These are phyloP conservation scores for Paramecium bursaria DNA, from an alignment of 73 alveolate genomes.

Conservation along the genomic window DNA sequence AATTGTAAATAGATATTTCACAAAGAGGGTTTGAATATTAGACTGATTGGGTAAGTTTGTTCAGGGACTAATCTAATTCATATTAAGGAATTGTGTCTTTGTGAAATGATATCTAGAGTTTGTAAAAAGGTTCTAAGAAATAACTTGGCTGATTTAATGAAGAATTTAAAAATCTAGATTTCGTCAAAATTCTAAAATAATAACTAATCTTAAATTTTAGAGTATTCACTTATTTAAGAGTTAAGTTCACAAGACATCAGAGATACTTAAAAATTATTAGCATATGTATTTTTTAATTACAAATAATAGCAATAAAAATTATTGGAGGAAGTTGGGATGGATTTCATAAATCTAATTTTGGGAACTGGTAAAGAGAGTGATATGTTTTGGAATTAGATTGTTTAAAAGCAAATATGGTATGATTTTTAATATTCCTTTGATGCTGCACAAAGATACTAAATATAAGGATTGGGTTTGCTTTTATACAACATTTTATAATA, in stretches of 20 bases:
- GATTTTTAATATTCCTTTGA: slow-evolving; percentile 21
- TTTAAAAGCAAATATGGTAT: slow-evolving; percentile 32
- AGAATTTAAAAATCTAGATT: slow-evolving; percentile 4
- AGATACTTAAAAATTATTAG: neutral
- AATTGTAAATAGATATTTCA: slow-evolving; percentile 7
- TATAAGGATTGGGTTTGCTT: neutral
- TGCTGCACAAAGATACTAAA: neutral
- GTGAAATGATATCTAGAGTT: slow-evolving; percentile 44
- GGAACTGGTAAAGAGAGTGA: slow-evolving; percentile 36
- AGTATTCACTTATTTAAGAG: slow-evolving; percentile 25
- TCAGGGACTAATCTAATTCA: neutral
- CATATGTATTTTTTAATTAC: no score
- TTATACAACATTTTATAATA: neutral
- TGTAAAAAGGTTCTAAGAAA: slow-evolving; percentile 36
- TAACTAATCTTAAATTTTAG: no score
- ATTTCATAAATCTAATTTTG: slow-evolving; percentile 9
- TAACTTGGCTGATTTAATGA: slow-evolving; percentile 40
- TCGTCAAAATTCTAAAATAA: neutral
- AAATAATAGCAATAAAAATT: neutral
- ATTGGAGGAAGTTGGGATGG: neutral
- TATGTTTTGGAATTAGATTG: slow-evolving; percentile 37
- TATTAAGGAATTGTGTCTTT: slow-evolving; percentile 30
- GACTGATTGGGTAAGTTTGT: slow-evolving; percentile 8
- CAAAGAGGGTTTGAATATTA: slow-evolving; percentile 1
- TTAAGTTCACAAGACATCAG: slow-evolving; percentile 1